Evolutionary conservation across 2,329 filamentous ascomycete species (phyloP), one percentile per base, ranked within the genome.

Genomic region (Neofusicoccum sp.): DNA sequence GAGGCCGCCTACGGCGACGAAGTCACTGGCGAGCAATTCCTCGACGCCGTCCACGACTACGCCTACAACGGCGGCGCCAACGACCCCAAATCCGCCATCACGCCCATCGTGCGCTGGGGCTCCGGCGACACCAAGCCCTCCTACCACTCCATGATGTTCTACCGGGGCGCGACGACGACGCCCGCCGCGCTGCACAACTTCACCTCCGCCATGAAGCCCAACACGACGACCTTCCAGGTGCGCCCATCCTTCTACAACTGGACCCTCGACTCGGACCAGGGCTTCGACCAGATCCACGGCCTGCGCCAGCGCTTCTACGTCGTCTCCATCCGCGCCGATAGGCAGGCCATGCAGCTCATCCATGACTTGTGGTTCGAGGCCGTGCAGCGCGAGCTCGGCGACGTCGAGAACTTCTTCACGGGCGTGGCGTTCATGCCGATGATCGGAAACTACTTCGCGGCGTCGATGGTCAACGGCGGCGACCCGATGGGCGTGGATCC

Each of bases 241-340:
- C 38, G 6, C 28, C 57, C 3, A 26, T 66, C 6, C 31, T 48
- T 28, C 61, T 63, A 7, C 63, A 64, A 9, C 66, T 68, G 57
- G 30, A 63, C 36, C 33, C 53, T 12, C 65, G 64, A 47, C 43
- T 28, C 20, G 9, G 43, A 47, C 43, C 9, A 6, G 3, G 43
- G 43, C 43, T 47, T 14, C 12, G 62, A 63, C 4, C 61, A 56
- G n/a, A 48, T 53, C 9, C 49, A 66, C 47, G 65, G 65, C 4
- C 40, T 67, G 3, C 61, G 62, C 20, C 65, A 68, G 14, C 61
- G 61, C 26, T 67, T 68, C 59, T 63, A 63, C 33, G 64, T 67
- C 16, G 56, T 67, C 3, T 34, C 43, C n/a, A 63, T 57, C 9
- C 60, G 48, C 28, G 67, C 64, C 8, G 62, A 62, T 1, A 26